Conservation (phyloP, 352 stramenopile species). For the Albugo laibachii region DNA sequence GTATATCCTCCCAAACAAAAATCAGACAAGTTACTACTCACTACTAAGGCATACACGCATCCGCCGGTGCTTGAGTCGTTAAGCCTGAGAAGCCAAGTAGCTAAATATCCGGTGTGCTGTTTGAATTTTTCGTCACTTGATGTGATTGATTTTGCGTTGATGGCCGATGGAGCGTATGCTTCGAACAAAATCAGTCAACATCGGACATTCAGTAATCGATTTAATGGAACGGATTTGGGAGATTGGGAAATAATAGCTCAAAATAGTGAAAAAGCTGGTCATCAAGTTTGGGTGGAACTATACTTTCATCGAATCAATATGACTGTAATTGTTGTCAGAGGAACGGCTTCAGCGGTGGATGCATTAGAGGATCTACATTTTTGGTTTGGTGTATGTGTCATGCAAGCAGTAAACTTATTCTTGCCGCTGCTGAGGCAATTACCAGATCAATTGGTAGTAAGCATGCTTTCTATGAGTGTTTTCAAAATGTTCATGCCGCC, state of each 20-base stretch:
- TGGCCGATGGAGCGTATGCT: constrained; percentile 63
- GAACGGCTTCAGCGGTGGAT: constrained; percentile 62
- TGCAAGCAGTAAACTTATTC: constrained; percentile 73
- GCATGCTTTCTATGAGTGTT: constrained; percentile 67
- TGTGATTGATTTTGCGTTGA: constrained; percentile 75
- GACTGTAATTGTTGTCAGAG: constrained; percentile 64
- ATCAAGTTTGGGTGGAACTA: constrained; percentile 73
- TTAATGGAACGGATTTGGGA: constrained; percentile 49
- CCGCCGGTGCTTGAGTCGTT: not conserved
- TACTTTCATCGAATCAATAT: constrained; percentile 71
- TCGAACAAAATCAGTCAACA: constrained; percentile 57
- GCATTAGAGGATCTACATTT: constrained; percentile 74
- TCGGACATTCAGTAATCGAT: constrained; percentile 55
- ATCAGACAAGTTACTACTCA: constrained; percentile 15
- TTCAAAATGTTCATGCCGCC: constrained; percentile 46
- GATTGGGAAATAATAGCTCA: constrained; percentile 58
- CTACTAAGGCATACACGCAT: constrained; percentile 25
- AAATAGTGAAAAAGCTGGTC: constrained; percentile 36
- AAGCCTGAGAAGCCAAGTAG: constrained; percentile 8
- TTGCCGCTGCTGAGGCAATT: constrained; percentile 74
- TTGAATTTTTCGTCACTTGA: constrained; percentile 33
- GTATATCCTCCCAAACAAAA: constrained; percentile 29
- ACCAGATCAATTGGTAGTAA: constrained; percentile 48
- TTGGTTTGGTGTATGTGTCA: constrained; percentile 75
- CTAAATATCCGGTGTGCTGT: constrained; percentile 62